Percentiles rank a stretch among this genome's conserved stretches.
Conservation (phyloP, 495 filamentous ascomycete genomes). For the Aspergillus conjunctus region DNA sequence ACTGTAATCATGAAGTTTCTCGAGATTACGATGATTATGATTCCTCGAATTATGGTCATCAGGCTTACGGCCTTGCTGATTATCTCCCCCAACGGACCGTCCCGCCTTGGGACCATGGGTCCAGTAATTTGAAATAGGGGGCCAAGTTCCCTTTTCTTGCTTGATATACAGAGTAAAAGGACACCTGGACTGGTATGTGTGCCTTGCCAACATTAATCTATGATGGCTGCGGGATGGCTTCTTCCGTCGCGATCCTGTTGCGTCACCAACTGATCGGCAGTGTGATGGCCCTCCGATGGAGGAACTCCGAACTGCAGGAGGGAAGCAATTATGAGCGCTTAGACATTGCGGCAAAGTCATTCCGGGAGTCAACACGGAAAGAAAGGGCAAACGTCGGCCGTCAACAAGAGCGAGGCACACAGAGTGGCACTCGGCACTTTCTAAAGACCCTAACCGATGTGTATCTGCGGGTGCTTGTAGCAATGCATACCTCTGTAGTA, state of each 20-base stretch:
- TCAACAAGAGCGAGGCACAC: background rate
- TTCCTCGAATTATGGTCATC: background rate
- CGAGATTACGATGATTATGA: background rate
- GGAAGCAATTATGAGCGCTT: background rate
- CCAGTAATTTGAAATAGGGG: background rate
- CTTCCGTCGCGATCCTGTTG: background rate
- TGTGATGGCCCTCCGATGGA: background rate
- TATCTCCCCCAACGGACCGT: background rate
- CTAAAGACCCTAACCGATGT: background rate
- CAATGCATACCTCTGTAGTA: background rate
- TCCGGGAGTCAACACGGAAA: background rate
- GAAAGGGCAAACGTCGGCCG: background rate
- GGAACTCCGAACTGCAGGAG: background rate
- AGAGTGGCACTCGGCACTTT: background rate
- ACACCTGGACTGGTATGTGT: too few relatives aligned
- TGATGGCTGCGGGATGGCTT: background rate
- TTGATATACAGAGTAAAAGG: background rate
- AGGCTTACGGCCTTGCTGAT: background rate
- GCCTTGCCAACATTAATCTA: background rate
- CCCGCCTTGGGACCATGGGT: background rate
- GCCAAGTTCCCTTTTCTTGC: background rate
- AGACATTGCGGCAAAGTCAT: background rate
- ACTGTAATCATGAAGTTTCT: background rate
- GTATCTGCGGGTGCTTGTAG: background rate
- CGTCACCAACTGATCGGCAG: background rate